Evolutionary conservation across 1,139 yeast species (phyloP), one percentile per base, ranked within the genome.

Genomic region (Candida mesenterica): DNA sequence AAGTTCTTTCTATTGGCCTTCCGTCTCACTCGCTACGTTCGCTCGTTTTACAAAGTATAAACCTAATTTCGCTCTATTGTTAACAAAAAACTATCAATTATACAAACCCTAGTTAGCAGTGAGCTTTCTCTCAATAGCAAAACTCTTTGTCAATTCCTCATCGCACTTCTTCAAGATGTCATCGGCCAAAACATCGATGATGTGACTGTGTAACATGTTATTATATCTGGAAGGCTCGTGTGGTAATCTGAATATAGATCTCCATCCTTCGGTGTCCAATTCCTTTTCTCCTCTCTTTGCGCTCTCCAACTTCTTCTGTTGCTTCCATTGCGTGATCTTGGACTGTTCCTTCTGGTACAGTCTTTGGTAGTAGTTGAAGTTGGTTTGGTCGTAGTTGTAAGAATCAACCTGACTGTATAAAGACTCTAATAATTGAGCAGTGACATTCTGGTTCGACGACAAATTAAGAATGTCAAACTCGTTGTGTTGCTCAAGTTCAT

Each of bases 291-390:
- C 85, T 35, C 61, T 68, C 56, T 75, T 73, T 31, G 70, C 58
- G 48, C 86, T 73, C 47, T 75, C 77, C 43, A 75, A 69, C 61
- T 77, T 77, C 55, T 88, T 68, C 61, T 77, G 80, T 53, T 77
- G 82, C 38, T 56, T 56, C 92, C 94, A 85, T 59, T 81, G 88
- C 45, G 73, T 70, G 45, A 85, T 74, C 66, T 82, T 84, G 41
- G 79, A 64, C 57, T 72, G 71, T 55, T 86, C 95, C 58, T 89
- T 77, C 36, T 81, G 77, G 46, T 78, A 68, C 52, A 79, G 82
- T 66, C 95, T 79, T 65, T 85, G 95, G 67, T 80, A 87, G 60
- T 81, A 82, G 66, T 85, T 85, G 69, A 83, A 82, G 62, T 82
- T 85, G 49, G 84, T 82, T 58, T 85, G 87, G 55, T 85, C 94